phyloP scores from a whole-genome alignment of 192 early-diverging fungal genomes.

The Irineochytrium annulatum region DNA sequence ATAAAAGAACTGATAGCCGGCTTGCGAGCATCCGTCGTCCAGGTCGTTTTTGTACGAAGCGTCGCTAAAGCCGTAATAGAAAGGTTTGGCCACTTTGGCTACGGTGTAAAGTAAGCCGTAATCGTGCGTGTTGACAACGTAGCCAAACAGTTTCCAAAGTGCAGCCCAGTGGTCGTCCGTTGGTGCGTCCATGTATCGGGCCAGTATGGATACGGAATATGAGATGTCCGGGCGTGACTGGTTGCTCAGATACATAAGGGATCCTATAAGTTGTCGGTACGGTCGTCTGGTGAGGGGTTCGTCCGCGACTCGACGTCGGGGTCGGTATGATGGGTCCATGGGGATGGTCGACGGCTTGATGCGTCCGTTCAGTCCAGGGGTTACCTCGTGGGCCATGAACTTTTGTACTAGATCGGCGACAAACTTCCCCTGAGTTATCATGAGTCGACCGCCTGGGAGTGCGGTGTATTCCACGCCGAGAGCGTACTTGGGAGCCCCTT shows the following conservation, averaged over 20 bases:
- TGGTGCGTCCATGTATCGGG: background rate
- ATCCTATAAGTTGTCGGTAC: background rate
- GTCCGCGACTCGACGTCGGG: background rate
- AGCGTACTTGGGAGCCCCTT: too few relatives aligned
- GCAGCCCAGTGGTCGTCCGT: slow-evolving; percentile 6
- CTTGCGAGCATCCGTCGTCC: background rate
- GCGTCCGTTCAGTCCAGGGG: too few relatives aligned
- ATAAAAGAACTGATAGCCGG: background rate
- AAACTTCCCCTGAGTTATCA: too few relatives aligned
- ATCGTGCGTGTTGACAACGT: background rate
- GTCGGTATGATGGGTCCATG: background rate
- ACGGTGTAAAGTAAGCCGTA: background rate
- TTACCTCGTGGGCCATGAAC: too few relatives aligned
- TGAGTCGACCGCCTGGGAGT: too few relatives aligned
- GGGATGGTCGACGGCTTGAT: background rate
- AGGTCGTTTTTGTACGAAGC: slow-evolving; percentile 15
- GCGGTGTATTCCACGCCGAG: too few relatives aligned
- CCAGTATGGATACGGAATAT: background rate
- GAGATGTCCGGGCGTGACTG: slow-evolving; percentile 8
- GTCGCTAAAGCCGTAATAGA: slow-evolving; percentile 11
- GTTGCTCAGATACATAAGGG: background rate
- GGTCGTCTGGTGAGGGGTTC: background rate
- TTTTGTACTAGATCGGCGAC: too few relatives aligned
- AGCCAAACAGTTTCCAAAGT: background rate
- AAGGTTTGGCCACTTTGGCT: background rate